Percentiles rank a stretch among this genome's conserved stretches.
Conservation (phyloP, 352 stramenopile species). For the Pythium myriotylum region DNA sequence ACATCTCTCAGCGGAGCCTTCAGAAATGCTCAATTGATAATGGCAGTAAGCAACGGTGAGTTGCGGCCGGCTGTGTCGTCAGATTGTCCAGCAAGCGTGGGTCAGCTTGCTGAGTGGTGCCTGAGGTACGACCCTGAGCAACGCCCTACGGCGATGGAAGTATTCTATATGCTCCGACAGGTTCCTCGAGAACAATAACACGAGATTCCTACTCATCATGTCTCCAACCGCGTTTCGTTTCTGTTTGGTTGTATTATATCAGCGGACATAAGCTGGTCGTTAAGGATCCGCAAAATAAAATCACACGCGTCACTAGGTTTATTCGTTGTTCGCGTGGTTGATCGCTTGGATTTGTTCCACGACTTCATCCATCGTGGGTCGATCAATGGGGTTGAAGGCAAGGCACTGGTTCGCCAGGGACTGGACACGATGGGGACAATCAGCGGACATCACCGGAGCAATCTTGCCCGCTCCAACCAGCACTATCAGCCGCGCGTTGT, state of each 20-base stretch:
- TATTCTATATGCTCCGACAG: neutral
- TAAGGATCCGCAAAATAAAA: no score
- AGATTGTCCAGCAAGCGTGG: neutral
- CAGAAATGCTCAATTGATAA: neutral
- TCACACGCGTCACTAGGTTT: no score
- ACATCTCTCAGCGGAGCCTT: neutral
- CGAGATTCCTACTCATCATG: neutral
- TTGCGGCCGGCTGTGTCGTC: neutral
- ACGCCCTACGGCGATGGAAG: neutral
- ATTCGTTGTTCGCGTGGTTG: neutral
- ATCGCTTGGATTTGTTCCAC: neutral
- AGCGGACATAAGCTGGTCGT: no score
- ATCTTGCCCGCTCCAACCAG: conserved; percentile 23
- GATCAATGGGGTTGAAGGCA: conserved; percentile 8
- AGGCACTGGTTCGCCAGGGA: conserved; percentile 23
- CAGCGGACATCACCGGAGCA: conserved; percentile 6
- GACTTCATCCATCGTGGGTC: neutral
- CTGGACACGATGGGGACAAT: conserved; percentile 16
- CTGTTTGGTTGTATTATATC: no score
- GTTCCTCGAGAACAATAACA: neutral
- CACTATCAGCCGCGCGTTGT: conserved; percentile 3
- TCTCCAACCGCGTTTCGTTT: no score
- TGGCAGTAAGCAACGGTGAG: conserved; percentile 10
- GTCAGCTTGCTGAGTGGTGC: neutral
- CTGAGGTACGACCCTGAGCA: neutral